Evolutionary conservation across 768 basidiomycete genomes (phyloP), one percentile per base, ranked within the genome.

Genomic region (Lactarius psammicola): DNA sequence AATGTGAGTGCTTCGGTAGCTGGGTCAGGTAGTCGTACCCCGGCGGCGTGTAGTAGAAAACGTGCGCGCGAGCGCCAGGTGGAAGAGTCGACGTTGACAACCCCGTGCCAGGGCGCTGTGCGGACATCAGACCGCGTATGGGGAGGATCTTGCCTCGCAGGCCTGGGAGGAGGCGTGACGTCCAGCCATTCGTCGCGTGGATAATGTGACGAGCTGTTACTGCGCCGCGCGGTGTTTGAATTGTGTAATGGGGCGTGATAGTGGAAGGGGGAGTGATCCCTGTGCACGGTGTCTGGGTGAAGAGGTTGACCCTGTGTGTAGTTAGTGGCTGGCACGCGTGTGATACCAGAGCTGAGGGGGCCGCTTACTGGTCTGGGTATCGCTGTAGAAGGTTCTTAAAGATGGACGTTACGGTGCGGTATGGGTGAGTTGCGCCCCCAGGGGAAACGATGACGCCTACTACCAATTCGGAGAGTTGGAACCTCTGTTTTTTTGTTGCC

Each of bases 101-200:
- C 3, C 71, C 70, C 28, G 56, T 73, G 33, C 86, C 84, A 0
- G 85, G 84, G 40, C 80, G 76, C 72, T 90, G 89, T 0, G 88
- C 85, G 38, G 84, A 84, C 87, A 90, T 87, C 67, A 78, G 77
- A 49, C 81, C 85, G 60, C 87, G 78, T 28, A 80, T 68, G 31
- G 90, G 88, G 20, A 89, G 72, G 65, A 90, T 83, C 72, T 84
- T 89, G 59, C 78, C 78, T 23, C 85, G 82, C 77, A 90, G 78
- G 0, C 82, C 81, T 15, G 81, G 78, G 62, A 95, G 77, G 53
- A 95, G 82, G 68, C 90, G 87, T 1, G 90, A 85, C 2, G 80
- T 78, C 86, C 92, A 94, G 23, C 83, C 92, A 73, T 96, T 96
- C 3, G 92, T 94, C 2, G 91, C 90, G 72, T 94, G 92, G 13